These are phyloP conservation scores for Peniophora sp. DNA, from an alignment of 1,284 basidiomycete genomes.

Conservation along the genomic window DNA sequence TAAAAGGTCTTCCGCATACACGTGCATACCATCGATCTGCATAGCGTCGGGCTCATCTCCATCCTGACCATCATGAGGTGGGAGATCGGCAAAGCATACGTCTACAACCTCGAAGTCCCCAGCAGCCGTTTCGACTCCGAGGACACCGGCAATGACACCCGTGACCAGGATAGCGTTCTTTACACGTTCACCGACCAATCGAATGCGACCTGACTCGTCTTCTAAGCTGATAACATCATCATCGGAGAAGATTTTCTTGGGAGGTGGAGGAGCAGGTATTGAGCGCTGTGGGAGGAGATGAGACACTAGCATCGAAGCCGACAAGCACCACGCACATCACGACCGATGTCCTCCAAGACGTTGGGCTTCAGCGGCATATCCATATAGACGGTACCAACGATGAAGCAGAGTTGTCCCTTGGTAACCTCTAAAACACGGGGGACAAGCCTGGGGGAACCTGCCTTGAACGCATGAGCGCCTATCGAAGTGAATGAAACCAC, in stretches of 20 bases:
- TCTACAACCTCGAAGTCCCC: conserved; percentile 97
- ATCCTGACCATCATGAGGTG: conserved; percentile 42
- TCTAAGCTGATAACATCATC: conserved; percentile 87
- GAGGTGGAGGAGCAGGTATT: conserved; percentile 75
- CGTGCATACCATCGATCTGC: conserved; percentile 32
- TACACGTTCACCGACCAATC: conserved; percentile 71
- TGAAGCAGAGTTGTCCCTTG: conserved; percentile 80
- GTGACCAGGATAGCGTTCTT: conserved; percentile 65
- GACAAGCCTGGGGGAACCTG: conserved; percentile 70
- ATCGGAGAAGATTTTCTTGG: conserved; percentile 67
- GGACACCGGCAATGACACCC: conserved; percentile 82
- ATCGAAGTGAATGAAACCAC: background rate
- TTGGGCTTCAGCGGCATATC: conserved; percentile 98
- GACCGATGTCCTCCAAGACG: conserved; percentile 88
- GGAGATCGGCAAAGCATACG: conserved; percentile 77
- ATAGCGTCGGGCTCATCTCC: conserved; percentile 24
- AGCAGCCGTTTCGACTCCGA: conserved; percentile 82
- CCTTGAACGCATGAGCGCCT: background rate
- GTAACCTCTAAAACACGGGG: conserved; percentile 85
- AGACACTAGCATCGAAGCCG: conserved; percentile 2
- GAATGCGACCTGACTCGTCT: conserved; percentile 91
- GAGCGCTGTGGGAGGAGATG: conserved; percentile 56
- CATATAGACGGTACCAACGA: conserved; percentile 94
- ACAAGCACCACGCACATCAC: conserved; percentile 54
- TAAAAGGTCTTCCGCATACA: no score